Evolutionary conservation across 495 filamentous ascomycete species (phyloP).

Genomic region (Talaromyces trachyspermus): DNA sequence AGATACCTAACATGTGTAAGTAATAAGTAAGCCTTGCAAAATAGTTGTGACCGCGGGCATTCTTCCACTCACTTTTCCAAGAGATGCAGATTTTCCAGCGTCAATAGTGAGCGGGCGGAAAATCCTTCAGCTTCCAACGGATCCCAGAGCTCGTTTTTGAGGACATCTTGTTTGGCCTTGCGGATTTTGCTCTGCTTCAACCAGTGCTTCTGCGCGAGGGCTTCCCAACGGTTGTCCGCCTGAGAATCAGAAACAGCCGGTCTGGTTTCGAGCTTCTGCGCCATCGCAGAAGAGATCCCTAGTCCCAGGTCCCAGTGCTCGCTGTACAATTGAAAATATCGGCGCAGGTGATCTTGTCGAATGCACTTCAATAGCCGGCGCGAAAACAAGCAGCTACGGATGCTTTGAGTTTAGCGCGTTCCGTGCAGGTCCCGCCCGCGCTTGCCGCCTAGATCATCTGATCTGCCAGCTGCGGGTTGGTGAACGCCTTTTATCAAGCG

Average conservation of each 20-base stretch:
- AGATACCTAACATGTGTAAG: constrained; percentile 56
- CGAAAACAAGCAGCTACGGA: constrained; percentile 1
- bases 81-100: constrained; percentile 84
- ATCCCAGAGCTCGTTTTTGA: constrained; percentile 91
- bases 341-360: background rate
- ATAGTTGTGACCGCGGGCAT: background rate
- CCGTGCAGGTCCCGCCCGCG: background rate
- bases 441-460: background rate
- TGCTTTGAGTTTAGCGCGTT: constrained; percentile 8
- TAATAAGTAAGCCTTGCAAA: constrained; percentile 5
- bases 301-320: constrained; percentile 29
- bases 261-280: constrained; percentile 42
- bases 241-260: constrained; percentile 62
- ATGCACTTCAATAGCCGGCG: background rate
- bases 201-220: constrained; percentile 81
- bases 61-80: constrained; percentile 62
- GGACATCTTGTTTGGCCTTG: constrained; percentile 76
- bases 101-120: constrained; percentile 64
- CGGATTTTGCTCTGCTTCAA: constrained; percentile 54
- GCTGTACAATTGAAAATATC: background rate
- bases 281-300: constrained; percentile 35
- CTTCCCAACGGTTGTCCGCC: constrained; percentile 73
- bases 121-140: constrained; percentile 74
- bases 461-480: constrained; percentile 5
- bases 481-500: background rate